Percentiles rank a stretch among this genome's conserved stretches.
Conservation (phyloP, 495 filamentous ascomycete genomes). For the Xylona heveae region DNA sequence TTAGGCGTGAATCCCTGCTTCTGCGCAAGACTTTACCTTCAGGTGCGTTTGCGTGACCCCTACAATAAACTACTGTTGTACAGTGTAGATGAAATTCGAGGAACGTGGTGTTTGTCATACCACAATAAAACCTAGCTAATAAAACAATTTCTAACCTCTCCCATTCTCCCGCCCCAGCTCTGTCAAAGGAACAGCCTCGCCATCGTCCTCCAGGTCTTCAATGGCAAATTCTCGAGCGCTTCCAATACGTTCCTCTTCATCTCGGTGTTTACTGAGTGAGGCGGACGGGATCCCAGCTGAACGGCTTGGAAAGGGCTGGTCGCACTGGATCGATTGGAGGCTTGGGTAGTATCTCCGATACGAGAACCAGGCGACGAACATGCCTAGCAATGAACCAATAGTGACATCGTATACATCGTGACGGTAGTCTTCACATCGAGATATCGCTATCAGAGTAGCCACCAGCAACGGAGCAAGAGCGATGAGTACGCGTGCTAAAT, state of each 20-base stretch:
- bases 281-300: conserved; percentile 15
- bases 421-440: conserved; percentile 80
- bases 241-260: conserved; percentile 22
- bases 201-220: conserved; percentile 8
- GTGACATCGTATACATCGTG: conserved; percentile 92
- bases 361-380: conserved; percentile 55
- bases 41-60: too few relatives aligned
- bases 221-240: conserved; percentile 2
- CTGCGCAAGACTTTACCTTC: too few relatives aligned
- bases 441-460: conserved; percentile 73
- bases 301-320: conserved; percentile 28
- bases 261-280: conserved; percentile 21
- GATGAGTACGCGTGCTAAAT: conserved; percentile 35
- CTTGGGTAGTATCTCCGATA: conserved; percentile 52
- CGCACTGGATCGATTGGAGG: conserved; percentile 25
- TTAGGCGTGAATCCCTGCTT: too few relatives aligned
- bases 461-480: conserved; percentile 50
- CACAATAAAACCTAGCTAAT: too few relatives aligned
- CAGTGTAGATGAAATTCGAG: too few relatives aligned
- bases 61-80: too few relatives aligned
- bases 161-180: conserved; percentile 8
- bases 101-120: too few relatives aligned
- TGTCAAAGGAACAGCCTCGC: conserved; percentile 9
- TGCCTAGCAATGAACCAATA: conserved; percentile 50
- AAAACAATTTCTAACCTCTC: too few relatives aligned